Evolutionary conservation across 148 eudicot genomes (phyloP).

Genomic region (Polygonum maritimum): DNA sequence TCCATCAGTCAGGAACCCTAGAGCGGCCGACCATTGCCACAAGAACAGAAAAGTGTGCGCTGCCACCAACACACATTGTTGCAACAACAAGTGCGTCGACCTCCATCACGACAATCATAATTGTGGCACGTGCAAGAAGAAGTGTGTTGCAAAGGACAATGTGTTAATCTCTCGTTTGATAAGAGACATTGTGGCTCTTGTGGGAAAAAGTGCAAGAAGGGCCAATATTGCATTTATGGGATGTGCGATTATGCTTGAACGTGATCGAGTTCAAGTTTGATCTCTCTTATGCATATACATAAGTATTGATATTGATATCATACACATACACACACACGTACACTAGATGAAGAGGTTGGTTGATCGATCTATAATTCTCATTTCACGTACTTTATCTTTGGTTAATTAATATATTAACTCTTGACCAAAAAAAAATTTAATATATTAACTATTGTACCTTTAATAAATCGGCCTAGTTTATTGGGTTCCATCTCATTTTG

Average conservation of each 20-base stretch:
- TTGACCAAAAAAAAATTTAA: too few species aligned
- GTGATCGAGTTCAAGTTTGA: neutral
- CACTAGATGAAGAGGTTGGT: neutral
- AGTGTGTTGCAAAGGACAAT: slow-evolving; percentile 56
- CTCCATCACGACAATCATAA: slow-evolving; percentile 23
- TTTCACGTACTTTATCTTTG: neutral
- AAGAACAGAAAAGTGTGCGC: slow-evolving; percentile 28
- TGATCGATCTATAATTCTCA: neutral
- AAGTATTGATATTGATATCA: neutral
- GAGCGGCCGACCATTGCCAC: slow-evolving; percentile 48
- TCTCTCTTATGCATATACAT: neutral
- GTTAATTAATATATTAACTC: neutral
- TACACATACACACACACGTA: neutral
- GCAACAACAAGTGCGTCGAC: slow-evolving; percentile 66
- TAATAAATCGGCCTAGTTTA: neutral
- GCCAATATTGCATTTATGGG: slow-evolving; percentile 39
- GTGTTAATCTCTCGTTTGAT: slow-evolving; percentile 42
- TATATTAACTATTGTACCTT: neutral
- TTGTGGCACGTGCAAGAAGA: slow-evolving; percentile 52
- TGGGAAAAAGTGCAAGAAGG: slow-evolving; percentile 26
- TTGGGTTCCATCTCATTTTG: neutral
- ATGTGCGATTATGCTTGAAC: slow-evolving; percentile 60
- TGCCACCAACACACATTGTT: slow-evolving; percentile 31
- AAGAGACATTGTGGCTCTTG: slow-evolving; percentile 68
- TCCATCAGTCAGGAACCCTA: slow-evolving; percentile 23